Conservation (phyloP, 495 filamentous ascomycete species). For the Lasiosphaeriaceae sp. region DNA sequence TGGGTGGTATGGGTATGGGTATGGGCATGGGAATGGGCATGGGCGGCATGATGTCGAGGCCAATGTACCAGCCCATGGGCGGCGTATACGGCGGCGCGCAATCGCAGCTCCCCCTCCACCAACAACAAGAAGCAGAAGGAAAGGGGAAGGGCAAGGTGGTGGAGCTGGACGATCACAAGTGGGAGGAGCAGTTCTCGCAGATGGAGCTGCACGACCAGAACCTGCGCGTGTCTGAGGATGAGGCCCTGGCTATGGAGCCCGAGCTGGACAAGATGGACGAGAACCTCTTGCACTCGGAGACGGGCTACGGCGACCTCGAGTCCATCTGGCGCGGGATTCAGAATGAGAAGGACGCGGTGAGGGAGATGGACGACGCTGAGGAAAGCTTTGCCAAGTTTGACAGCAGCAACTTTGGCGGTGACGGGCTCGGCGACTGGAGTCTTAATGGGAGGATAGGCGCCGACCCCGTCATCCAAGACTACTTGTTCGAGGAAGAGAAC, state of each 20-base stretch:
- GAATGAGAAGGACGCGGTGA: constrained; percentile 70
- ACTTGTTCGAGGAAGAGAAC: constrained; percentile 93
- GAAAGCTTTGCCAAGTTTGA: constrained; percentile 62
- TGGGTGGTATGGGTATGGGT: constrained; percentile 35
- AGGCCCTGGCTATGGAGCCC: constrained; percentile 73
- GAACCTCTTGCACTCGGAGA: constrained; percentile 48
- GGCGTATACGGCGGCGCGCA: constrained; percentile 49
- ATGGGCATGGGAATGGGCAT: constrained; percentile 43
- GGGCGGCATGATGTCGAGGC: constrained; percentile 39
- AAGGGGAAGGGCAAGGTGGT: constrained; percentile 91
- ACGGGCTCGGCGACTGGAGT: constrained; percentile 60
- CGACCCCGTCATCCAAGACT: constrained; percentile 78
- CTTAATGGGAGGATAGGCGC: constrained; percentile 42
- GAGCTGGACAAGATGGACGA: constrained; percentile 86
- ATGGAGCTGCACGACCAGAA: constrained; percentile 69
- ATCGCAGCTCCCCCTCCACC: constrained; percentile 35
- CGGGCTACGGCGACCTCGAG: constrained; percentile 80
- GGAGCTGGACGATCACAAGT: constrained; percentile 87
- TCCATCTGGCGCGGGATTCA: constrained; percentile 82
- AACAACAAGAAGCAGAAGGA: constrained; percentile 43
- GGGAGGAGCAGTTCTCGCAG: constrained; percentile 93
- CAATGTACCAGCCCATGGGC: constrained; percentile 46
- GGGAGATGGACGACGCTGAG: constrained; percentile 58
- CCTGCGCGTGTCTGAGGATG: constrained; percentile 51
- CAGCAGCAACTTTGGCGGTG: constrained; percentile 64